These are phyloP conservation scores for Polytrichum formosum DNA, from an alignment of 225 moss, liverwort and hornwort species.

Conservation along the genomic window DNA sequence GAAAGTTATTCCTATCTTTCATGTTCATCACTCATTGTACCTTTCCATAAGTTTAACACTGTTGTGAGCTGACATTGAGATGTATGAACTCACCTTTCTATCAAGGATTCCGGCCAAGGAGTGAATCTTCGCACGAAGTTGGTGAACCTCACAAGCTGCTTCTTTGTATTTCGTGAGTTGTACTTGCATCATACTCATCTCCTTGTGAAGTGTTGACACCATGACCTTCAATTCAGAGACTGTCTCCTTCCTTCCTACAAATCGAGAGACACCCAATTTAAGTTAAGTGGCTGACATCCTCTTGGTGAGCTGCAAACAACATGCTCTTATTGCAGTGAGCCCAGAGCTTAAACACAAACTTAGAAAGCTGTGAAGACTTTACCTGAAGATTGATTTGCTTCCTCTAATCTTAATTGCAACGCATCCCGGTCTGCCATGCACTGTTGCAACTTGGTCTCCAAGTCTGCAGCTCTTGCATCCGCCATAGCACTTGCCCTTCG, in stretches of 20 bases:
- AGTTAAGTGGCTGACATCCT: too few relatives aligned
- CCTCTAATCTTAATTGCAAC: slow-evolving; percentile 82
- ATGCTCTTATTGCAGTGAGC: too few relatives aligned
- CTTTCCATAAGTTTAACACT: background rate
- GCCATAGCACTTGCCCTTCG: slow-evolving; percentile 67
- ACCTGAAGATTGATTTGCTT: slow-evolving; percentile 77
- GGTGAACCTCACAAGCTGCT: slow-evolving; percentile 78
- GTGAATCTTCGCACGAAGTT: slow-evolving; percentile 83
- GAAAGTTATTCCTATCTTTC: background rate
- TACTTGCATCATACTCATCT: slow-evolving; percentile 97
- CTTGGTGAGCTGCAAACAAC: too few relatives aligned
- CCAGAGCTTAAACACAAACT: background rate
- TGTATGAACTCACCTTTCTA: slow-evolving; percentile 59
- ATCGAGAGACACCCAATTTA: background rate
- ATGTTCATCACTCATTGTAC: background rate
- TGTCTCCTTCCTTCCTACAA: slow-evolving; percentile 82
- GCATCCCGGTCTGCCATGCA: slow-evolving; percentile 85
- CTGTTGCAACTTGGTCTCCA: slow-evolving; percentile 81
- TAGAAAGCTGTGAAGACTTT: slow-evolving; percentile 9
- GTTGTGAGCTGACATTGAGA: background rate
- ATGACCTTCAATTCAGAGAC: slow-evolving; percentile 96
- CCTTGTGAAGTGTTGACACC: slow-evolving; percentile 91
- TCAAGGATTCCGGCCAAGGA: slow-evolving; percentile 65
- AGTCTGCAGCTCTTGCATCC: slow-evolving; percentile 72
- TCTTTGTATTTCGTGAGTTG: slow-evolving; percentile 90